Percentiles rank a stretch among this genome's conserved stretches.
These are phyloP conservation scores for Gynostemma pentaphyllum DNA, from an alignment of 306 rosid species.

Conservation along the genomic window DNA sequence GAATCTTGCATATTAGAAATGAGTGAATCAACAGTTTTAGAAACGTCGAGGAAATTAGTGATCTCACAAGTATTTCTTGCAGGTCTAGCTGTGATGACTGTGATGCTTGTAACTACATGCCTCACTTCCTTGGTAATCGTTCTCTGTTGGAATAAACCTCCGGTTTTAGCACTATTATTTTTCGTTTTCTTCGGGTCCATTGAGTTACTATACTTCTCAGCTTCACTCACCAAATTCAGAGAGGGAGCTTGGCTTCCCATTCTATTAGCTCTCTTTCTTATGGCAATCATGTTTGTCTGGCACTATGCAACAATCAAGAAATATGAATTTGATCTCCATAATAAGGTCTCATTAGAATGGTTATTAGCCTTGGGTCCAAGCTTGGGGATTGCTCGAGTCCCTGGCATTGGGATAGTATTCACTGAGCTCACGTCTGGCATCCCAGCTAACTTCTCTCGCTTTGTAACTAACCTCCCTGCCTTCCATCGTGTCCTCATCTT, in stretches of 20 bases:
- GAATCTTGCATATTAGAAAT: too few species aligned
- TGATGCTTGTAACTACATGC: slow-evolving; percentile 91
- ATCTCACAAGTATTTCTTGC: slow-evolving; percentile 7
- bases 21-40: too few species aligned
- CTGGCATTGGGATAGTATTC: slow-evolving; percentile 86
- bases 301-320: too few species aligned
- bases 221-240: too few species aligned
- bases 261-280: slow-evolving; percentile 71
- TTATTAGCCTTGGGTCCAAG: slow-evolving; percentile 85
- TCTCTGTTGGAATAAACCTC: slow-evolving; percentile 81
- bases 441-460: too few species aligned
- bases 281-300: too few species aligned
- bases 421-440: slow-evolving; percentile 87
- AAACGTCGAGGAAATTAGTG: too few species aligned
- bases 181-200: too few species aligned
- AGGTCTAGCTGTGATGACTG: slow-evolving; percentile 90
- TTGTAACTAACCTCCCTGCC: slow-evolving; percentile 93
- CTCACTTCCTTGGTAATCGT: too few species aligned
- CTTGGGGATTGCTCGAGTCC: too few species aligned
- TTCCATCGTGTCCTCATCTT: slow-evolving; percentile 77
- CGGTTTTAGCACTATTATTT: slow-evolving; percentile 53
- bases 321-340: too few species aligned
- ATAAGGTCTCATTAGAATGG: slow-evolving; percentile 92
- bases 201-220: too few species aligned
- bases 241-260: slow-evolving; percentile 97